Evolutionary conservation across 2,329 filamentous ascomycete species (phyloP).

Genomic region (Aspergillus fructus): DNA sequence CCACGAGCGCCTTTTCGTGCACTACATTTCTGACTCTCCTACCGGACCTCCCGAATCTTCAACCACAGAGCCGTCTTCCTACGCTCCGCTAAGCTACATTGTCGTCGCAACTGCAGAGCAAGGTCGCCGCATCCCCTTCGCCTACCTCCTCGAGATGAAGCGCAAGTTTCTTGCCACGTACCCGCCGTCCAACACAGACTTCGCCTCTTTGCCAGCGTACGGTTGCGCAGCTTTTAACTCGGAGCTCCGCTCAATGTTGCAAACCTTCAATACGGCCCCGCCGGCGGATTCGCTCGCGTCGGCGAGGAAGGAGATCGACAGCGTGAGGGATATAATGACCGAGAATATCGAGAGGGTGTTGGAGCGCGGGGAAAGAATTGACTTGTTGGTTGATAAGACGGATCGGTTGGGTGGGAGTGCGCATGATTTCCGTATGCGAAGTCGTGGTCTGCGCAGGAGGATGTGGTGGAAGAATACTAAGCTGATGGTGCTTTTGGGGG

Average conservation of each 20-base stretch:
- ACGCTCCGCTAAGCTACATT: conserved; percentile 85
- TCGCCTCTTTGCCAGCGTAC: conserved; percentile 77
- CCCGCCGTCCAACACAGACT: conserved; percentile 66
- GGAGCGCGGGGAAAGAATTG: conserved; percentile 88
- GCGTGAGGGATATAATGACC: conserved; percentile 89
- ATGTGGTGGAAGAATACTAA: conserved; percentile 99
- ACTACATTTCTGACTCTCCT: conserved; percentile 87
- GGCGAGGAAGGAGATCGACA: conserved; percentile 87
- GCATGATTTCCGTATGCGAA: conserved; percentile 84
- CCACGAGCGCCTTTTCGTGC: conserved; percentile 86
- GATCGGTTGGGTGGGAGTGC: conserved; percentile 85
- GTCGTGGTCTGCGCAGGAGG: conserved; percentile 77
- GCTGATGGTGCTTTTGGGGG: conserved; percentile 80
- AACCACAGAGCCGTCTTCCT: conserved; percentile 52
- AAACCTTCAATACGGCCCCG: conserved; percentile 77
- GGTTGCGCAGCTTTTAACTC: conserved; percentile 85
- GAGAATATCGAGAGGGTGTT: conserved; percentile 89
- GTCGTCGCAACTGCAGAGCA: conserved; percentile 80
- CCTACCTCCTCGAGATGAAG: conserved; percentile 87
- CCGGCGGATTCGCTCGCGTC: conserved; percentile 79
- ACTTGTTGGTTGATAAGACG: conserved; percentile 94
- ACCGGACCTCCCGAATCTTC: conserved; percentile 48
- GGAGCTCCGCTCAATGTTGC: conserved; percentile 73
- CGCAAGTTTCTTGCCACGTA: conserved; percentile 78
- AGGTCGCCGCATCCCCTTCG: conserved; percentile 86